Evolutionary conservation across 805 yeast genomes (phyloP).

Genomic region (Saccharomycopsis sp.): DNA sequence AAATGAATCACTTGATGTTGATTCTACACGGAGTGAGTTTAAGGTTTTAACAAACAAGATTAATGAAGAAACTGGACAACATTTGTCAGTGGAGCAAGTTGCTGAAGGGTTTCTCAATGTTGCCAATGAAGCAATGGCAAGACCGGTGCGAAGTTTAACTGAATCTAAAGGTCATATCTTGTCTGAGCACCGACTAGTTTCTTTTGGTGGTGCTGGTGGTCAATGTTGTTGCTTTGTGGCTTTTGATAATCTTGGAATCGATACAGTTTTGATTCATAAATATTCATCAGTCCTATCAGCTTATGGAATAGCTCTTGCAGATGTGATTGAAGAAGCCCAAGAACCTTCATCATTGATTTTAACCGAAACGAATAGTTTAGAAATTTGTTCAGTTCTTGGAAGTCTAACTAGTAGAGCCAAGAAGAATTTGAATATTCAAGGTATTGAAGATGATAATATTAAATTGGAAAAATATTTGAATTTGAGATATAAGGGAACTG

Average conservation of each 20-base stretch:
- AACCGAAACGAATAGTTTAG: constrained; percentile 25
- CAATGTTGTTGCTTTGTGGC: constrained; percentile 83
- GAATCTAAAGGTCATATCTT: constrained; percentile 76
- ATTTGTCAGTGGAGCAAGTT: constrained; percentile 54
- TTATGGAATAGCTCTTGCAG: constrained; percentile 83
- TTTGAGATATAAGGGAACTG: constrained; percentile 83
- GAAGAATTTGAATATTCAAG: constrained; percentile 27
- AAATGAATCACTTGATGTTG: constrained; percentile 58
- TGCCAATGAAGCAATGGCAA: constrained; percentile 85
- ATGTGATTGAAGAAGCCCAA: constrained; percentile 74
- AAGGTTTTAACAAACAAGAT: constrained; percentile 46
- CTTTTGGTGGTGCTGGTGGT: constrained; percentile 94
- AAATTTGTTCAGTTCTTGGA: constrained; percentile 40
- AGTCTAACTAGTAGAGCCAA: constrained; percentile 38
- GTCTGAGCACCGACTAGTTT: constrained; percentile 61
- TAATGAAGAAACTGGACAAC: constrained; percentile 36
- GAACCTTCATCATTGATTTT: constrained; percentile 55
- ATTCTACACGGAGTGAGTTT: constrained; percentile 45
- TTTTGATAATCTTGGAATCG: constrained; percentile 52
- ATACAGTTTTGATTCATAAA: constrained; percentile 64
- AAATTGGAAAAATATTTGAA: constrained; percentile 60
- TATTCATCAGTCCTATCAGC: constrained; percentile 83
- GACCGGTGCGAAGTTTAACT: constrained; percentile 78
- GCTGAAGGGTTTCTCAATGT: constrained; percentile 78
- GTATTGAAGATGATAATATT: constrained; percentile 2